Conservation (phyloP, 768 basidiomycete genomes). For the Pleurotus eryngii region DNA sequence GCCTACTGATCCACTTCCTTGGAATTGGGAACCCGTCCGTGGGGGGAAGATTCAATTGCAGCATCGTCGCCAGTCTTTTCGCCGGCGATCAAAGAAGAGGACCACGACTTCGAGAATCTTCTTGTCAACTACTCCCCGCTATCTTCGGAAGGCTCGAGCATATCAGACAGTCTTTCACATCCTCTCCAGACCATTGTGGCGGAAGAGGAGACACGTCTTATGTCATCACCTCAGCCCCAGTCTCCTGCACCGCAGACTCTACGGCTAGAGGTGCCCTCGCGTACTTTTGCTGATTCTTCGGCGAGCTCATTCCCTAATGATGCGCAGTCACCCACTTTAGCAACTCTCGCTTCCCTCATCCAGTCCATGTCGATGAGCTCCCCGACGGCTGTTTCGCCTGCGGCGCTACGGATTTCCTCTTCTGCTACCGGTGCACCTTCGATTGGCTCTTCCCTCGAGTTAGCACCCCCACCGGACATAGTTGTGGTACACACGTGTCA, state of each 20-base stretch:
- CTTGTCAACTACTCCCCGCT: constrained; percentile 28
- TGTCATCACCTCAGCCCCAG: constrained; percentile 9
- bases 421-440: constrained; percentile 30
- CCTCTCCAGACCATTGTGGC: not conserved
- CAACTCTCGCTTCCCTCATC: constrained; percentile 32
- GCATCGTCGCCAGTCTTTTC: not conserved
- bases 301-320: not conserved
- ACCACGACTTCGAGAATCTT: constrained; percentile 37
- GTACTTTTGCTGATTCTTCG: constrained; percentile 12
- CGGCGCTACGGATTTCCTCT: constrained; percentile 22
- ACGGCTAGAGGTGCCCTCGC: constrained; percentile 17
- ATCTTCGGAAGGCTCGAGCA: constrained; percentile 16
- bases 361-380: constrained; percentile 39
- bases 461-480: constrained; percentile 25
- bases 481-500: constrained; percentile 64
- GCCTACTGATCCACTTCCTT: constrained; percentile 30
- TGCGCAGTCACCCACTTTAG: constrained; percentile 18
- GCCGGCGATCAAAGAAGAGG: constrained; percentile 43
- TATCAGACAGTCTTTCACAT: not conserved
- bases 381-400: constrained; percentile 26
- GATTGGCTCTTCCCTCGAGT: constrained; percentile 26
- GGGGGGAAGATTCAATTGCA: constrained; percentile 24
- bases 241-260: constrained; percentile 19
- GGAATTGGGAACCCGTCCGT: constrained; percentile 38
- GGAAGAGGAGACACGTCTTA: not conserved